These are phyloP conservation scores for Nicotiana otophora DNA, from an alignment of 257 asterid genomes.

Conservation along the genomic window DNA sequence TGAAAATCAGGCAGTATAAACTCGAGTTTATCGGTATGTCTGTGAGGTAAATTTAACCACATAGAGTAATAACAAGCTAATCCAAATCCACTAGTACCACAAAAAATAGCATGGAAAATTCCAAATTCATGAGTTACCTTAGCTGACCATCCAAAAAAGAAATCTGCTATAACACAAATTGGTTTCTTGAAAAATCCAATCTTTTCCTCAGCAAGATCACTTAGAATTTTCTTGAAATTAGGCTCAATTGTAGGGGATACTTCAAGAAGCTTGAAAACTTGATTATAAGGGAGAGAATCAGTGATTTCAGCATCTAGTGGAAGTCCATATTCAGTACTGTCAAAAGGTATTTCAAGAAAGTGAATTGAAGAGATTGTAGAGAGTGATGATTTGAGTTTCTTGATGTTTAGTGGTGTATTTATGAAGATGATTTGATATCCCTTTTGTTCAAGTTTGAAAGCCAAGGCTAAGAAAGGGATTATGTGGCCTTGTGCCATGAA, in stretches of 20 bases:
- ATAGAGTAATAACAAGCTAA: slow-evolving; percentile 54
- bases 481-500: slow-evolving; percentile 29
- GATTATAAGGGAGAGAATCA: slow-evolving; percentile 42
- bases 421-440: slow-evolving; percentile 17
- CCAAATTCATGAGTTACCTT: slow-evolving; percentile 43
- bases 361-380: slow-evolving; percentile 24
- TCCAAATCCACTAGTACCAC: slow-evolving; percentile 51
- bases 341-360: slow-evolving; percentile 45
- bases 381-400: slow-evolving; percentile 32
- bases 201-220: slow-evolving; percentile 5
- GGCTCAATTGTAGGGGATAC: slow-evolving; percentile 27
- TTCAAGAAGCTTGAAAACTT: slow-evolving; percentile 31
- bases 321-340: slow-evolving; percentile 43
- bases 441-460: slow-evolving; percentile 2
- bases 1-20: slow-evolving; percentile 56
- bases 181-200: slow-evolving; percentile 22
- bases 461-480: slow-evolving; percentile 23
- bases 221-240: slow-evolving; percentile 26
- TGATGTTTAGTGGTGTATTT: slow-evolving; percentile 41
- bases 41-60: slow-evolving; percentile 57
- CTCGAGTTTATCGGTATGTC: slow-evolving; percentile 24
- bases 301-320: slow-evolving; percentile 41
- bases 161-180: slow-evolving; percentile 43
- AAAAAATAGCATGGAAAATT: slow-evolving; percentile 42
- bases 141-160: slow-evolving; percentile 54